A percentile compares a stretch with the other conserved stretches of the same genome.
Evolutionary conservation across 768 basidiomycete genomes (phyloP).

Genomic region (Serpula lacrymans): DNA sequence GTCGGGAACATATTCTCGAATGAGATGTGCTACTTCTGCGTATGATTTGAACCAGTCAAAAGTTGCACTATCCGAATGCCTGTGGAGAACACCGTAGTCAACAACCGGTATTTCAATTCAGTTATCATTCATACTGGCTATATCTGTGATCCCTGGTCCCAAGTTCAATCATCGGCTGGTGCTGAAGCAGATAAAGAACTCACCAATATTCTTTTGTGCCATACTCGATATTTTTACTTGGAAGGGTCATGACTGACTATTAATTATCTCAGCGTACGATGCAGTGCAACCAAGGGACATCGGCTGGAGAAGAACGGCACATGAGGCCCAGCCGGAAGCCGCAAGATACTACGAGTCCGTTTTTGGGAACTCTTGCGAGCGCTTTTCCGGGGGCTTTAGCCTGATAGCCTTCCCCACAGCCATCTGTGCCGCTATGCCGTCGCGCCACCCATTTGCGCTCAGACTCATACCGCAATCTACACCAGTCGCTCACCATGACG

Average conservation of each 20-base stretch:
- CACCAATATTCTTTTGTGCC: slow-evolving; percentile 69
- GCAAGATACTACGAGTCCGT: background rate
- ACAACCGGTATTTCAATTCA: background rate
- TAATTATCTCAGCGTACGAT: too few relatives aligned
- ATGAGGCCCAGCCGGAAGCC: slow-evolving; percentile 1
- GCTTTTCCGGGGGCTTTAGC: too few relatives aligned
- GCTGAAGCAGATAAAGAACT: slow-evolving; percentile 13
- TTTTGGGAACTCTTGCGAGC: too few relatives aligned
- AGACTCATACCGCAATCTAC: too few relatives aligned
- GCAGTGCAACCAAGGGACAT: too few relatives aligned
- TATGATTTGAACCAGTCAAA: slow-evolving; percentile 93
- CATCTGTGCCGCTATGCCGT: too few relatives aligned
- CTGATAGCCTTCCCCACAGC: too few relatives aligned
- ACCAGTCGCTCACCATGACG: too few relatives aligned
- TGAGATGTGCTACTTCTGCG: slow-evolving; percentile 57
- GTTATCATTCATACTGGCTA: slow-evolving; percentile 43
- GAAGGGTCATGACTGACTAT: slow-evolving; percentile 39
- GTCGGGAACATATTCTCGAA: slow-evolving; percentile 61
- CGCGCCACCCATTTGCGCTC: too few relatives aligned
- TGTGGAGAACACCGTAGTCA: slow-evolving; percentile 22
- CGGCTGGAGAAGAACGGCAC: slow-evolving; percentile 4
- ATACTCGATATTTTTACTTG: slow-evolving; percentile 66
- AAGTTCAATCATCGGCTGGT: slow-evolving; percentile 2
- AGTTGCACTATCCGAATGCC: slow-evolving; percentile 53
- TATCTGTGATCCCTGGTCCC: slow-evolving; percentile 64